Percentiles rank a stretch among this genome's conserved stretches.
Conservation (phyloP, 352 stramenopile genomes). For the Phytophthora aleatoria region DNA sequence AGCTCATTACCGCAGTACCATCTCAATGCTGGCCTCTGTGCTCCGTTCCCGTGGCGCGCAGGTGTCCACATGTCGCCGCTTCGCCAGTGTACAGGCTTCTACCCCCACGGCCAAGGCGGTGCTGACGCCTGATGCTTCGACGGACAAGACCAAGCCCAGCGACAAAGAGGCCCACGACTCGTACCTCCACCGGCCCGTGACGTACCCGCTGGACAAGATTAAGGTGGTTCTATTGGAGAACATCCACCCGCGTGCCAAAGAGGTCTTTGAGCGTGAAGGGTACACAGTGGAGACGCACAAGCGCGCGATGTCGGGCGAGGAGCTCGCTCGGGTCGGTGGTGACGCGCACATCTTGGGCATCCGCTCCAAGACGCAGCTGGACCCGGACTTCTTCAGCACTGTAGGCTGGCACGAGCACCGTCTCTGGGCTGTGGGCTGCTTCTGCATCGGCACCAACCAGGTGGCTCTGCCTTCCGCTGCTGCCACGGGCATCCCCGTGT, state of each 20-base stretch:
- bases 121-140: slow-evolving; percentile 17
- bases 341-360: slow-evolving; percentile 83
- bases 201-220: slow-evolving; percentile 79
- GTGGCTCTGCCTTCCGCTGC: slow-evolving; percentile 68
- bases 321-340: slow-evolving; percentile 73
- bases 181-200: slow-evolving; percentile 74
- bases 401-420: slow-evolving; percentile 82
- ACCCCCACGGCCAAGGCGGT: slow-evolving; percentile 19
- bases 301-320: slow-evolving; percentile 67
- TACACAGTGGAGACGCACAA: slow-evolving; percentile 85
- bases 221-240: slow-evolving; percentile 88
- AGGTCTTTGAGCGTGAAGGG: slow-evolving; percentile 80
- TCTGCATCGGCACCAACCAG: slow-evolving; percentile 88
- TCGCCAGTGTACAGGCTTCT: slow-evolving; percentile 47
- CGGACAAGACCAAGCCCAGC: slow-evolving; percentile 12
- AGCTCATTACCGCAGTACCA: slow-evolving; percentile 2
- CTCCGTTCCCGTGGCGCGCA: slow-evolving; percentile 34
- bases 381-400: slow-evolving; percentile 76
- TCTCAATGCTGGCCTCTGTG: slow-evolving; percentile 47
- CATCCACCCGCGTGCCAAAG: slow-evolving; percentile 76
- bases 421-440: slow-evolving; percentile 81
- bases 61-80: slow-evolving; percentile 20
- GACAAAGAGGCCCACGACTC: slow-evolving; percentile 22
- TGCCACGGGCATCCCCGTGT: slow-evolving; percentile 72
- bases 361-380: slow-evolving; percentile 83